These are phyloP conservation scores for Tilletia horrida DNA, from an alignment of 1,284 basidiomycete genomes.

Conservation along the genomic window DNA sequence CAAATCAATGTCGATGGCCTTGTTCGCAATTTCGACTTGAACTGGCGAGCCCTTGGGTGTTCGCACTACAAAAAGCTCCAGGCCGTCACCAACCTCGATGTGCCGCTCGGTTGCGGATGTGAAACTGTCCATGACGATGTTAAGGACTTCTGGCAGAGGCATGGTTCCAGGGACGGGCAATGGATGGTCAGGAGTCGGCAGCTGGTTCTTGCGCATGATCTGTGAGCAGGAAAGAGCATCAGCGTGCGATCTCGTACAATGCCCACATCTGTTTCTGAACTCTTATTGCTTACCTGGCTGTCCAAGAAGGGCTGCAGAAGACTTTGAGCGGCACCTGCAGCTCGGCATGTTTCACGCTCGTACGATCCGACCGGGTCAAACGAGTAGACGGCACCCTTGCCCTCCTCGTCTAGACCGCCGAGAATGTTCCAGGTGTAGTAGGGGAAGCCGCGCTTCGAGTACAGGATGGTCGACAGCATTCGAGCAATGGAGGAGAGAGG, in stretches of 20 bases:
- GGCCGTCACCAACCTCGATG: conserved; percentile 53
- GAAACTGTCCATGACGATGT: conserved; percentile 51
- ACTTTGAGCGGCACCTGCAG: conserved; percentile 52
- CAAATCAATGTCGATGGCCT: conserved; percentile 33
- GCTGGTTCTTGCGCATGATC: conserved; percentile 54
- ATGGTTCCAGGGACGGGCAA: conserved; percentile 49
- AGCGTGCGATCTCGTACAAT: neutral
- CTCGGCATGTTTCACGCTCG: conserved; percentile 52
- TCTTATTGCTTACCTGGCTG: conserved; percentile 37
- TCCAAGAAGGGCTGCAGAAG: conserved; percentile 54
- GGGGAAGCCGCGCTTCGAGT: conserved; percentile 54
- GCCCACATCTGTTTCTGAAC: too few species aligned
- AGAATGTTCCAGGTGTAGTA: conserved; percentile 55
- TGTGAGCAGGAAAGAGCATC: conserved; percentile 11
- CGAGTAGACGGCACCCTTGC: conserved; percentile 52
- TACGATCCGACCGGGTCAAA: conserved; percentile 54
- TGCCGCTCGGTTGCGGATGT: conserved; percentile 52
- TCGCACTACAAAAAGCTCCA: conserved; percentile 53
- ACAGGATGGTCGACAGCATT: conserved; percentile 52
- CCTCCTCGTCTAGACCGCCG: conserved; percentile 53
- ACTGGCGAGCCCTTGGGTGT: conserved; percentile 8
- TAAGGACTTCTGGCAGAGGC: conserved; percentile 41
- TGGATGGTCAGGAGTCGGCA: conserved; percentile 34
- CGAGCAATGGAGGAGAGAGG: conserved; percentile 51
- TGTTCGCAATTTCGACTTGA: conserved; percentile 20